Base-by-base conservation (phyloP, 768 basidiomycete species). In the Suillus paluster region DNA sequence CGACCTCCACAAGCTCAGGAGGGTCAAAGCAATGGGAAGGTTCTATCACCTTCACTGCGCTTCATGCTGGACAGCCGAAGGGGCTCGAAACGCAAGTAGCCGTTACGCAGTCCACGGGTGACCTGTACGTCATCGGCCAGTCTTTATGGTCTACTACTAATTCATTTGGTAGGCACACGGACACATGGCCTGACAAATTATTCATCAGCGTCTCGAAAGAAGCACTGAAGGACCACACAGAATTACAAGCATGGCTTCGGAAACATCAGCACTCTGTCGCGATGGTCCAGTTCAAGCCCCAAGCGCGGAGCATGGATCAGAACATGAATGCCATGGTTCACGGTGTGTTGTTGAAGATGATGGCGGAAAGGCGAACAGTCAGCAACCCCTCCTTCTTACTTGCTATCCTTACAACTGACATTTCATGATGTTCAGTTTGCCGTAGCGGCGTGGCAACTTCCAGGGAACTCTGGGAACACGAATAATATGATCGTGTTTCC, bases 121-220 rank as follows among this genome's bases (percentile, higher is more conserved):
- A 77, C 34, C 70, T 78, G 81, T 81, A 67, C 36, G 82, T 75
- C 34, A 12, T 54, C 44, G 34, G 15, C 60, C n/a, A 19, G 36
- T 36, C n/a, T 27, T 17, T 53, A 38, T 54, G 50, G 39, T 27
- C 19, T 63, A 21, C 5, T 14, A 60, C 65, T 46, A 65, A 21
- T 33, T 23, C 8, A 44, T 59, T 62, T 44, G 36, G 23, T 66
- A 90, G 89, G 58, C 83, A 73, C 49, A 64, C 79, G 8, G 78
- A 83, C 2, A 81, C 78, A 0, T 90, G 87, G 88, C 88, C 89
- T 1, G 59, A 64, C 9, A 66, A 67, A 4, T 64, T 89, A 64
- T 66, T 70, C 1, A 70, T 88, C 8, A 73, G 71, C 17, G 74
- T 81, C 8, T 76, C 81, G 25, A 73, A 73, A 45, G 79, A 82